phyloP scores from a whole-genome alignment of 1,284 basidiomycete species.

The Sporisorium sorghi region DNA sequence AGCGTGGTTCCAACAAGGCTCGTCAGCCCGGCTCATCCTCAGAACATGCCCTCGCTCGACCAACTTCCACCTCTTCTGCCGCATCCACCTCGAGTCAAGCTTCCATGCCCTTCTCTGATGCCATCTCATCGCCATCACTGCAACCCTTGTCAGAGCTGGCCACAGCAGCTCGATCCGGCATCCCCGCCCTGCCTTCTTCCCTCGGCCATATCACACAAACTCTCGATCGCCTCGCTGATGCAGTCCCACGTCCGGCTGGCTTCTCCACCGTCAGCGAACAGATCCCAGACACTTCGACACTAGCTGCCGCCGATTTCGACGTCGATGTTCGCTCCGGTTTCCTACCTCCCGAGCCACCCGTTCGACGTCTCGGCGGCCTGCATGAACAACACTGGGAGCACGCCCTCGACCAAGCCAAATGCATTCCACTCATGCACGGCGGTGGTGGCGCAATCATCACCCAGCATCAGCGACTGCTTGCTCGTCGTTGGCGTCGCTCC shows the following conservation, averaged over 20 bases:
- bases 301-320: constrained; percentile 93
- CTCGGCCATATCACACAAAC: constrained; percentile 11
- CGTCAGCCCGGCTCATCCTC: constrained; percentile 17
- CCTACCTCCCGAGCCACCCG: constrained; percentile 83
- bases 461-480: constrained; percentile 34
- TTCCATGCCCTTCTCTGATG: constrained; percentile 29
- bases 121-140: constrained; percentile 3
- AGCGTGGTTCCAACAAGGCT: constrained; percentile 39
- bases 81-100: constrained; percentile 12
- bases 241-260: constrained; percentile 39
- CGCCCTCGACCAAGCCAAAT: constrained; percentile 72
- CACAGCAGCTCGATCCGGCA: constrained; percentile 33
- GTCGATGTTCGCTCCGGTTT: constrained; percentile 92
- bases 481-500: constrained; percentile 74
- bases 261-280: constrained; percentile 49
- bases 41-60: constrained; percentile 12
- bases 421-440: constrained; percentile 55
- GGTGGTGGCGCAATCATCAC: constrained; percentile 53
- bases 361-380: constrained; percentile 74
- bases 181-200: constrained; percentile 31
- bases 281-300: constrained; percentile 80
- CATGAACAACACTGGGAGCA: constrained; percentile 80
- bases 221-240: constrained; percentile 33
- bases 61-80: constrained; percentile 22
- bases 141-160: constrained; percentile 50